Evolutionary conservation across 148 eudicot species (phyloP).

Genomic region (Vaccinium corymbosum): DNA sequence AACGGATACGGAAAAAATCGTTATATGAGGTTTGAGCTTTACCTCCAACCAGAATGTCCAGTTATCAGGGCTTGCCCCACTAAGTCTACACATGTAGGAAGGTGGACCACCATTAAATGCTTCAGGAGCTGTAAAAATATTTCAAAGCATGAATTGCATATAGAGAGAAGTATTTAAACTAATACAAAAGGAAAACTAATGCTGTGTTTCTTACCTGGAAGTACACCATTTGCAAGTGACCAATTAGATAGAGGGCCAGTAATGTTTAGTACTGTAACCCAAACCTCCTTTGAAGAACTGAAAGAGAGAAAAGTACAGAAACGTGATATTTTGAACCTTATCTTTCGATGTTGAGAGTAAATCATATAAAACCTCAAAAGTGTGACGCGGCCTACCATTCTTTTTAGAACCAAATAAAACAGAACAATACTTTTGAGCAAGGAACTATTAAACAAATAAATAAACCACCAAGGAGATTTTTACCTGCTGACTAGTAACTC

Average conservation of each 20-base stretch:
- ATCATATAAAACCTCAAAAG: background rate
- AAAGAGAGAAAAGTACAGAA: slow-evolving; percentile 11
- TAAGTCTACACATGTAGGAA: slow-evolving; percentile 80
- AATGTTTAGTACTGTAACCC: slow-evolving; percentile 84
- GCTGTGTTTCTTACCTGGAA: slow-evolving; percentile 52
- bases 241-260: slow-evolving; percentile 89
- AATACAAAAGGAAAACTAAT: background rate
- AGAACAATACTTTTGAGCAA: background rate
- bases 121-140: slow-evolving; percentile 60
- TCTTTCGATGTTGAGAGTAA: background rate
- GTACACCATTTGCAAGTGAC: slow-evolving; percentile 71
- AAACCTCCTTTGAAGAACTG: slow-evolving; percentile 90
- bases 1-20: background rate
- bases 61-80: slow-evolving; percentile 70
- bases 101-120: slow-evolving; percentile 62
- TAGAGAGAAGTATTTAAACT: background rate
- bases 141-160: slow-evolving; percentile 11
- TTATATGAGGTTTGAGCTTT: slow-evolving; percentile 14
- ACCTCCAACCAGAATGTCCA: slow-evolving; percentile 99
- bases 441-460: background rate
- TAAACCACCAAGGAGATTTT: background rate
- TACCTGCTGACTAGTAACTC: background rate
- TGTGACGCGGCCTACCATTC: background rate
- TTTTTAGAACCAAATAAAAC: slow-evolving; percentile 2
- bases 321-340: background rate